Base-by-base conservation (phyloP, 139 green algal genomes). In the Chlamydomonas schloesseri region DNA sequence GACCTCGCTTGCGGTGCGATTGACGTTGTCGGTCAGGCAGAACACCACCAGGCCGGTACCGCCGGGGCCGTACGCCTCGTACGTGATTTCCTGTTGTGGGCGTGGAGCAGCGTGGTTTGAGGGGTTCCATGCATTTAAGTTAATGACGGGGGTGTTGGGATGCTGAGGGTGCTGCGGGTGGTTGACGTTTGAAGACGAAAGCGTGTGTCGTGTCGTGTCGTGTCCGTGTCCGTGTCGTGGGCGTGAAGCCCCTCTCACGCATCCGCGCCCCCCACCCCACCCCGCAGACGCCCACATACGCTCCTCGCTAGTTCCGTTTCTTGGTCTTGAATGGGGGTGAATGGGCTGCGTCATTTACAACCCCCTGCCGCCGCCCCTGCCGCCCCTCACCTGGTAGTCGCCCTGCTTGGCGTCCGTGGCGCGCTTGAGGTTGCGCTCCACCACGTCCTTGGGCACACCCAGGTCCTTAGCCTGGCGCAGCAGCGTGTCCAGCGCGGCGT, bases 1-100 rank as follows among this genome's bases (percentile, higher is more conserved):
- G 29, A 97, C 92, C 50, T 95, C 87, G 24, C 47, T 81, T 3
- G 85, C 89, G 18, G 58, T 87, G 18, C 97, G 92, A 86, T 98
- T 98, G 34, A 98, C 84, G 87, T 99, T 99, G 92, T 99, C 97
- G 13, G 96, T 99, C 0, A 99, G 89, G 71, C 90, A 96, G 69
- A 98, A 96, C 31, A 98, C 91, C 17, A 99, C 84, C 60, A 99
- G 97, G 15, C 96, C 97, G n/a, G 95, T 96, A 60, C 97, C 97
- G 14, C 94, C 94, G 29, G 93, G 89, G 2, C 89, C 89, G 67
- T 87, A 90, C 34, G 89, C 91, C 78, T 96, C 95, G 72, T 96
- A 98, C 11, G 82, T 91, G 42, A 97, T 79, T 75, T 99, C 95
- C 55, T 91, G 81, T 23, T 31, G 21, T 1, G 20, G 24, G 60